A percentile compares a stretch with the other conserved stretches of the same genome.
Conservation (phyloP, 768 basidiomycete genomes). For the Lactifluus pinguis region DNA sequence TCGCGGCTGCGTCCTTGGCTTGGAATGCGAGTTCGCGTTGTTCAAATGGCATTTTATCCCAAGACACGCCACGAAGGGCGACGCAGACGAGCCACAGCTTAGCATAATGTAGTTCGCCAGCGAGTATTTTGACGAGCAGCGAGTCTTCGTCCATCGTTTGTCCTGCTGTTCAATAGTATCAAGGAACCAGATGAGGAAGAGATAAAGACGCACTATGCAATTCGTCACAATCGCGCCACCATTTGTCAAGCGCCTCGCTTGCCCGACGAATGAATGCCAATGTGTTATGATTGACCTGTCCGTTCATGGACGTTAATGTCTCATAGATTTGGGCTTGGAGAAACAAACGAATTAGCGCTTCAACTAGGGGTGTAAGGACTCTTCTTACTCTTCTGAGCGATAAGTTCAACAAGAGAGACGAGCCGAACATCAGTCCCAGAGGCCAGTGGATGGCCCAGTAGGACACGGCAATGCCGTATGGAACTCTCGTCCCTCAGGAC, state of each 20-base stretch:
- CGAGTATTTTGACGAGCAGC: constrained; percentile 77
- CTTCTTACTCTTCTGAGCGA: constrained; percentile 77
- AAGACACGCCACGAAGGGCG: constrained; percentile 81
- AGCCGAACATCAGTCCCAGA: constrained; percentile 86
- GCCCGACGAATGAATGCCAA: constrained; percentile 83
- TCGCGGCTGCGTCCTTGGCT: constrained; percentile 86
- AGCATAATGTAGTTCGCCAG: constrained; percentile 84
- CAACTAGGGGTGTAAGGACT: neutral
- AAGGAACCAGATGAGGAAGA: neutral
- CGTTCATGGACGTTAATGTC: constrained; percentile 76
- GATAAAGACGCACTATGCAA: constrained; percentile 52
- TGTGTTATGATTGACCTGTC: constrained; percentile 78
- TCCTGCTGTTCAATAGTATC: constrained; percentile 32
- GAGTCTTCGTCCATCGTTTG: constrained; percentile 80
- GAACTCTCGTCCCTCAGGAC: constrained; percentile 84
- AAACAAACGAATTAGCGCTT: neutral
- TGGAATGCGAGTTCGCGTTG: constrained; percentile 93
- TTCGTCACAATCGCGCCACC: constrained; percentile 85
- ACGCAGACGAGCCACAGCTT: constrained; percentile 94
- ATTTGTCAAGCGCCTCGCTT: constrained; percentile 78
- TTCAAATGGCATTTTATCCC: constrained; percentile 96
- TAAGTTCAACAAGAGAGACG: constrained; percentile 80
- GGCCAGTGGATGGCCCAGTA: constrained; percentile 78
- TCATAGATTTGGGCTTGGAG: constrained; percentile 83
- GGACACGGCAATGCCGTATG: constrained; percentile 72